These are phyloP conservation scores for Bondarzewia mesenterica DNA, from an alignment of 1,284 basidiomycete genomes.

Conservation along the genomic window DNA sequence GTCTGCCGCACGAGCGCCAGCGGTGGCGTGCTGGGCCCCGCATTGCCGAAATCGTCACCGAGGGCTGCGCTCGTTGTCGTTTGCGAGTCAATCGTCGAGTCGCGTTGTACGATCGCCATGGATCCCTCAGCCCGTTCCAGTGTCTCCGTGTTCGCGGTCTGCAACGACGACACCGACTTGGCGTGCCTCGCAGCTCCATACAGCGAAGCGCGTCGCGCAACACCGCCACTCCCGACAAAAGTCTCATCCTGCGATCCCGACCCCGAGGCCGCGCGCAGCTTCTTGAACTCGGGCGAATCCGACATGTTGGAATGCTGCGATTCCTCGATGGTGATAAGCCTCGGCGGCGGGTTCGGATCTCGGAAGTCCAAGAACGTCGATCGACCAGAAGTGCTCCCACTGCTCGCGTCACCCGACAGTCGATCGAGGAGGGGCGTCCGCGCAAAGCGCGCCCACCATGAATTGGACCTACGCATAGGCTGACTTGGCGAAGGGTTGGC, in stretches of 20 bases:
- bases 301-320: slow-evolving; percentile 26
- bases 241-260: neutral
- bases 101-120: slow-evolving; percentile 61
- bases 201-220: slow-evolving; percentile 11
- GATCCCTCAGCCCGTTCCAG: slow-evolving; percentile 55
- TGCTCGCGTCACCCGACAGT: slow-evolving; percentile 8
- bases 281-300: slow-evolving; percentile 11
- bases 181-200: slow-evolving; percentile 27
- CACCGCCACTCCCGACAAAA: neutral
- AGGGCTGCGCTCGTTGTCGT: slow-evolving; percentile 4
- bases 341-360: slow-evolving; percentile 65
- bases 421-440: slow-evolving; percentile 34
- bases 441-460: slow-evolving; percentile 40
- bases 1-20: slow-evolving; percentile 4
- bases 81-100: slow-evolving; percentile 27
- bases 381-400: slow-evolving; percentile 25
- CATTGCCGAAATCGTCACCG: slow-evolving; percentile 14
- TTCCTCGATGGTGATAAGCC: slow-evolving; percentile 50
- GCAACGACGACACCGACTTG: slow-evolving; percentile 45
- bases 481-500: slow-evolving; percentile 23
- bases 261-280: neutral
- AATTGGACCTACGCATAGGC: slow-evolving; percentile 31
- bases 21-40: neutral
- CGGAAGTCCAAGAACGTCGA: slow-evolving; percentile 35
- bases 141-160: slow-evolving; percentile 51